Evolutionary conservation across 2,329 filamentous ascomycete genomes (phyloP).

Genomic region (Xylariomycetidae sp.): DNA sequence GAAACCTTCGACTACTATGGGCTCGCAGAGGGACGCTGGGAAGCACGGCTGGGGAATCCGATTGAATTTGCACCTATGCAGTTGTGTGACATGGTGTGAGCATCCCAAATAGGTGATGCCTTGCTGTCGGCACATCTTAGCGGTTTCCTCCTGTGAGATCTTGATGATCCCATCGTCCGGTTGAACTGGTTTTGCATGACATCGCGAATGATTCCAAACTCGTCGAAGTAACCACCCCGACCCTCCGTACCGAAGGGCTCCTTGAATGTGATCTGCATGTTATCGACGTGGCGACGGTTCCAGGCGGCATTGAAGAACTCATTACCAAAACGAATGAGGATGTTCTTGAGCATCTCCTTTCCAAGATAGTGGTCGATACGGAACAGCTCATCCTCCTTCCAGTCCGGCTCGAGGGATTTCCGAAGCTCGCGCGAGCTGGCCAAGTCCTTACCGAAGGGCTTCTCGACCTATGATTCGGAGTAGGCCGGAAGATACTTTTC

Average conservation of each 20-base stretch:
- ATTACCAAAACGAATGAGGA: slow-evolving; percentile 96
- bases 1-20: too few relatives aligned
- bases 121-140: too few relatives aligned
- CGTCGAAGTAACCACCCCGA: slow-evolving; percentile 96
- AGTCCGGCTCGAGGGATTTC: slow-evolving; percentile 91
- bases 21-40: too few relatives aligned
- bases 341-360: slow-evolving; percentile 99
- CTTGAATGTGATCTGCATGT: slow-evolving; percentile 98
- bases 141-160: too few relatives aligned
- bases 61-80: too few relatives aligned
- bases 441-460: slow-evolving; percentile 97
- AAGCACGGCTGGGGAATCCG: too few relatives aligned
- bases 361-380: slow-evolving; percentile 99
- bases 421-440: slow-evolving; percentile 91
- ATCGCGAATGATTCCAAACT: slow-evolving; percentile 98
- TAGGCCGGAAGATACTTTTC: too few relatives aligned
- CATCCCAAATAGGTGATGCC: too few relatives aligned
- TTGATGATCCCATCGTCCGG: too few relatives aligned
- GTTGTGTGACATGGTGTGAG: too few relatives aligned
- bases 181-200: slow-evolving; percentile 99
- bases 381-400: slow-evolving; percentile 98
- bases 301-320: slow-evolving; percentile 98
- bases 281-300: slow-evolving; percentile 99
- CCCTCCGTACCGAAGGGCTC: slow-evolving; percentile 98
- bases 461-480: slow-evolving; percentile 69